A percentile compares a stretch with the other conserved stretches of the same genome.
phyloP scores from a whole-genome alignment of 176 grass and related monocot genomes.

The Phyllostachys edulis region DNA sequence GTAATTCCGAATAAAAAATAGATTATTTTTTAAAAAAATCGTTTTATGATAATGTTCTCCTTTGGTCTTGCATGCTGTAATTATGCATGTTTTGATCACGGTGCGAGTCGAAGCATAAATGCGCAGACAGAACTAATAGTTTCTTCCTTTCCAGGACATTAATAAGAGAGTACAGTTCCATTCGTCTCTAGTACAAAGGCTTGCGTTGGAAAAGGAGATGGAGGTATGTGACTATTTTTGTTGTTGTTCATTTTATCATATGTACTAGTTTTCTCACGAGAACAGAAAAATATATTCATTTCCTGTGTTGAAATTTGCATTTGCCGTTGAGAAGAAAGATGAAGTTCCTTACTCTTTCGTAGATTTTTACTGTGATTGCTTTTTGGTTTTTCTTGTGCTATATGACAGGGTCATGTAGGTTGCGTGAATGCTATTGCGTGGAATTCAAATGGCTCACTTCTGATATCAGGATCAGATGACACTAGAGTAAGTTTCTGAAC shows the following conservation, averaged over 20 bases:
- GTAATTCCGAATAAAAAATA: too few relatives aligned
- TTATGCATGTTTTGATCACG: not conserved
- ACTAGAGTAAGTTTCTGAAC: conserved; percentile 67
- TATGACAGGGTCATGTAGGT: conserved; percentile 67
- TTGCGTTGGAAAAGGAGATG: conserved; percentile 85
- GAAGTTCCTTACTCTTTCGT: not conserved
- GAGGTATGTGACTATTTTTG: conserved; percentile 50
- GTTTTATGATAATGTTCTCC: not conserved
- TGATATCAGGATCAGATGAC: conserved; percentile 96
- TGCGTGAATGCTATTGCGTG: conserved; percentile 95
- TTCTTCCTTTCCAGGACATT: conserved; percentile 51
- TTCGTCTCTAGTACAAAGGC: conserved; percentile 81
- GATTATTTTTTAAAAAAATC: too few relatives aligned
- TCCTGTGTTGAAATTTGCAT: not conserved
- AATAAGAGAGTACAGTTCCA: conserved; percentile 68
- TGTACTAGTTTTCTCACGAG: not conserved
- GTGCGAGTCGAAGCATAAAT: not conserved
- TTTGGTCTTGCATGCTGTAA: not conserved
- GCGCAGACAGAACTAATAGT: not conserved
- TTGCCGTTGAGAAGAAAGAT: not conserved
- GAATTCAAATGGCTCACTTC: conserved; percentile 89
- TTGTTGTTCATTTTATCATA: not conserved
- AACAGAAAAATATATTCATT: not conserved
- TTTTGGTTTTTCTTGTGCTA: conserved; percentile 19
- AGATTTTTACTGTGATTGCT: not conserved